These are phyloP conservation scores for Brassica incana DNA, from an alignment of 345 rosid species.

Conservation along the genomic window DNA sequence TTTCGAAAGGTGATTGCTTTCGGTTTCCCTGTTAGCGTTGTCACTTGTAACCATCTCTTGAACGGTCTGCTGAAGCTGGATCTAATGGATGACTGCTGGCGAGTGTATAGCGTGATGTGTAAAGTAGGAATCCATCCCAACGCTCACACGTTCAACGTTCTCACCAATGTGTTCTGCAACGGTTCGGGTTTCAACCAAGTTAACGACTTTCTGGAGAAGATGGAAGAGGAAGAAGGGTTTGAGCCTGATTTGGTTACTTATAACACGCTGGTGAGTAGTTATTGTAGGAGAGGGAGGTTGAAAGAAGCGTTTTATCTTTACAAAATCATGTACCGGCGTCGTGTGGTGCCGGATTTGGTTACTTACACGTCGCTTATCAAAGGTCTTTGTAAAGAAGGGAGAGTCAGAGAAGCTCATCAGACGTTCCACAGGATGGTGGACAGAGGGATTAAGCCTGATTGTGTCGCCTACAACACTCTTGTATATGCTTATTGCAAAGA, in stretches of 20 bases:
- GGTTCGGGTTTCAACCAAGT: conserved; percentile 51
- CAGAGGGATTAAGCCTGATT: conserved; percentile 65
- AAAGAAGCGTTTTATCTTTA: conserved; percentile 78
- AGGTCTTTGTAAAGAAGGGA: conserved; percentile 84
- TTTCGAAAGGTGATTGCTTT: conserved; percentile 49
- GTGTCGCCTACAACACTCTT: conserved; percentile 70
- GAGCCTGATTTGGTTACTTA: conserved; percentile 88
- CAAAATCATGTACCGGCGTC: conserved; percentile 68
- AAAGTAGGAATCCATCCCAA: conserved; percentile 61
- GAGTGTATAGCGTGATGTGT: conserved; percentile 67
- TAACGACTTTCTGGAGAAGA: conserved; percentile 75
- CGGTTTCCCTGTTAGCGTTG: conserved; percentile 64
- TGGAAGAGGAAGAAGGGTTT: conserved; percentile 98
- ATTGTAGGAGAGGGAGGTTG: conserved; percentile 68
- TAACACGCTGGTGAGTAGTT: conserved; percentile 75
- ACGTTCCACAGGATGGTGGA: conserved; percentile 68
- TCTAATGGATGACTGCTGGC: conserved; percentile 60
- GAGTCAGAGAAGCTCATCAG: conserved; percentile 79
- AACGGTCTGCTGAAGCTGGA: conserved; percentile 66
- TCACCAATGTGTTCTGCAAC: conserved; percentile 67
- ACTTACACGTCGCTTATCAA: conserved; percentile 69
- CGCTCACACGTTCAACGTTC: conserved; percentile 70
- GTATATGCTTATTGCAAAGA: conserved; percentile 72
- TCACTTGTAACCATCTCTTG: conserved; percentile 77
- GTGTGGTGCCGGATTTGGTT: conserved; percentile 77